Base-by-base conservation (phyloP, 208 protist genomes). In the Trypanosoma boissoni region DNA sequence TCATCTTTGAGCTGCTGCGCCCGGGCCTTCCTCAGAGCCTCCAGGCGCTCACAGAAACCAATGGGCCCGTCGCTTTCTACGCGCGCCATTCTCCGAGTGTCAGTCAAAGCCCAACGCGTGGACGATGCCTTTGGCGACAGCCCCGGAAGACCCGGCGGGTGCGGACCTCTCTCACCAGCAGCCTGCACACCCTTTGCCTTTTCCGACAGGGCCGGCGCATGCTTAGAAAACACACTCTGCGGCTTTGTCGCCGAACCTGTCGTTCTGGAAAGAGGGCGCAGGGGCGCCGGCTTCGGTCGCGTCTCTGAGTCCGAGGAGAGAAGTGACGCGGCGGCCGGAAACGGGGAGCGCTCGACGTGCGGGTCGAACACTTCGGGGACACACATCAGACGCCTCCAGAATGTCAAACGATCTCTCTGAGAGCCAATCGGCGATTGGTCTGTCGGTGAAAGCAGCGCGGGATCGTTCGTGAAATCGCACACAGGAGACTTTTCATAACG, bases 301-400 rank as follows among this genome's bases (percentile, higher is more conserved):
- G n/a, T n/a, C n/a, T n/a, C n/a, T n/a, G n/a, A n/a, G n/a, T n/a
- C n/a, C n/a, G n/a, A 37, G 14, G n/a, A 21, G 31, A 20, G 14
- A 29, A 18, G 20, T 6, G 14, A 32, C 29, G 6, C 26, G 21
- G 24, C 6, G 16, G 4, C 16, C 49, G 18, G 29, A 50, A 21
- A 50, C 45, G 66, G 69, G 2, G 63, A 49, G 9, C 67, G 63
- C 61, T 79, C 68, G 18, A 68, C 42, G 39, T 60, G 26, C 12
- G 62, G 59, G 56, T 79, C 72, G 42, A 65, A 72, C 46, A 84
- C 64, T 53, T 84, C 78, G 4, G 78, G 69, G 18, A 56, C 63
- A 34, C 78, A 84, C 18, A 84, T 61, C 41, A 84, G 63, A 12
- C 68, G 72, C 36, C 52, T 71, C 72, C 72, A 80, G 14, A 84